phyloP scores from a whole-genome alignment of 2,329 filamentous ascomycete species.

The Torrubiellomyces zombiae region DNA sequence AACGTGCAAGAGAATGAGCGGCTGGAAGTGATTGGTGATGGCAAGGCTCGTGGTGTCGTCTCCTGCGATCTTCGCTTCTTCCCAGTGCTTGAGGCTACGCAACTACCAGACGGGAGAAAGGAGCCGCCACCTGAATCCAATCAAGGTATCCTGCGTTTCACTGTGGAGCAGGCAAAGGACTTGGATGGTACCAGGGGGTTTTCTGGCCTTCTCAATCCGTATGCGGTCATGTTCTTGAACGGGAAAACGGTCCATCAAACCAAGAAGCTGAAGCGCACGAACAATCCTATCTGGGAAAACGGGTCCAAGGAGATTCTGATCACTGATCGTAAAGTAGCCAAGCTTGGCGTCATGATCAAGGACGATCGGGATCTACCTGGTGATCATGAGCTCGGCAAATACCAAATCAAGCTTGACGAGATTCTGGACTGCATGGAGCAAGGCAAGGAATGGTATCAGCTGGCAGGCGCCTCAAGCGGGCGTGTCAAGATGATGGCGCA shows the following conservation, averaged over 20 bases:
- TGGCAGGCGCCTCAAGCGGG: slow-evolving; percentile 65
- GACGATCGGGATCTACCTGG: slow-evolving; percentile 75
- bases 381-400: slow-evolving; percentile 76
- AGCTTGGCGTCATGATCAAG: slow-evolving; percentile 83
- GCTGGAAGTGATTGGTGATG: slow-evolving; percentile 69
- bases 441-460: slow-evolving; percentile 91
- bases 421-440: slow-evolving; percentile 82
- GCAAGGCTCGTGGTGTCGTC: slow-evolving; percentile 66
- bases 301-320: slow-evolving; percentile 88
- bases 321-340: slow-evolving; percentile 80
- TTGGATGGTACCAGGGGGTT: slow-evolving; percentile 84
- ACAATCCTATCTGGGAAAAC: slow-evolving; percentile 92
- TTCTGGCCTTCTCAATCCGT: slow-evolving; percentile 81
- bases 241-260: slow-evolving; percentile 80
- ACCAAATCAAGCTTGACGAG: slow-evolving; percentile 90
- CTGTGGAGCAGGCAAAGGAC: slow-evolving; percentile 90
- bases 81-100: slow-evolving; percentile 64
- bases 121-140: slow-evolving; percentile 77
- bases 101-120: slow-evolving; percentile 57
- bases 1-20: slow-evolving; percentile 68
- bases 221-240: slow-evolving; percentile 76
- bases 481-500: slow-evolving; percentile 81
- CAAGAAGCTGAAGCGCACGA: slow-evolving; percentile 88
- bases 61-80: slow-evolving; percentile 84
- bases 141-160: slow-evolving; percentile 87